phyloP scores from a whole-genome alignment of 2,329 filamentous ascomycete species.

The Trichoderma citrinoviride region DNA sequence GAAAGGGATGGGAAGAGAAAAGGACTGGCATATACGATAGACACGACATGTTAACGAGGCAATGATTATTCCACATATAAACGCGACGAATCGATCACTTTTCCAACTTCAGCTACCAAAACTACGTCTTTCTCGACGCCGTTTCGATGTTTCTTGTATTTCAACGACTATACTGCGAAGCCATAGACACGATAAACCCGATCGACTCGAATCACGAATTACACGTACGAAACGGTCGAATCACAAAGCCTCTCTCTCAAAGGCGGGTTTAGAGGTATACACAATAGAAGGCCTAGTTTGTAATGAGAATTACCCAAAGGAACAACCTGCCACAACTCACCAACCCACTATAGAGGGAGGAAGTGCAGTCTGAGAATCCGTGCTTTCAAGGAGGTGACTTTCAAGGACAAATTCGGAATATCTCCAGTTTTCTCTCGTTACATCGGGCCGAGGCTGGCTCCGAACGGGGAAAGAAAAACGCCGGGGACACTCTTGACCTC shows the following conservation, averaged over 20 bases:
- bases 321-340: too few species aligned
- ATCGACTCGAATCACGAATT: too few species aligned
- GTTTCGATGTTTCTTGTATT: neutral
- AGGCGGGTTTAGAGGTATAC: too few species aligned
- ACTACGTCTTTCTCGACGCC: neutral
- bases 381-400: too few species aligned
- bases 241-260: too few species aligned
- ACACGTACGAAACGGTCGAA: too few species aligned
- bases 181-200: too few species aligned
- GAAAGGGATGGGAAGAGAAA: neutral
- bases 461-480: neutral
- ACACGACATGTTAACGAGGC: constrained; percentile 11
- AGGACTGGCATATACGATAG: neutral
- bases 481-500: neutral
- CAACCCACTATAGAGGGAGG: neutral
- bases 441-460: neutral
- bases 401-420: neutral
- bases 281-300: too few species aligned
- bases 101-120: neutral
- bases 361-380: neutral
- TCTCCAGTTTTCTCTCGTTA: neutral
- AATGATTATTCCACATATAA: neutral
- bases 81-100: neutral
- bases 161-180: neutral
- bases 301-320: too few species aligned